Evolutionary conservation across 192 early-diverging fungal genomes (phyloP).

Genomic region (Fimicolochytrium jonesii): DNA sequence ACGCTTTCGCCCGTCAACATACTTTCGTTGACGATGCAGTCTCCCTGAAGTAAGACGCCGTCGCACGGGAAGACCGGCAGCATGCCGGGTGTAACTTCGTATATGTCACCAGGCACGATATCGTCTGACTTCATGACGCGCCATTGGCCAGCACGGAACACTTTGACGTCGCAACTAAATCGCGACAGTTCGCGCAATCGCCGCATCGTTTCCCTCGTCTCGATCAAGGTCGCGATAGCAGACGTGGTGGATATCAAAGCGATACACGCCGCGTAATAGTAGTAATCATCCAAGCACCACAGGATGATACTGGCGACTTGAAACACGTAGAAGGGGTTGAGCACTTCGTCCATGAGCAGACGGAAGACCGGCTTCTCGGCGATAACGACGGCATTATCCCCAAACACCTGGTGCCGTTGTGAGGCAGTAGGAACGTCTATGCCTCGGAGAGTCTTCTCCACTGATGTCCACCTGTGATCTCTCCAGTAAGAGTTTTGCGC

Average conservation of each 20-base stretch:
- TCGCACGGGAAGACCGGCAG: slow-evolving; percentile 77
- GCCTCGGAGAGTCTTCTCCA: slow-evolving; percentile 17
- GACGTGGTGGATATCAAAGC: slow-evolving; percentile 79
- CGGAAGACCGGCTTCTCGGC: slow-evolving; percentile 40
- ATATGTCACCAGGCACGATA: slow-evolving; percentile 94
- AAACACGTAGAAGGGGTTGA: slow-evolving; percentile 58
- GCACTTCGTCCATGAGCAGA: slow-evolving; percentile 50
- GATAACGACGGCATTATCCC: slow-evolving; percentile 44
- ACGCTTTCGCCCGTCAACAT: slow-evolving; percentile 98
- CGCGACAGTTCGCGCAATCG: slow-evolving; percentile 83
- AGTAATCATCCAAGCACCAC: slow-evolving; percentile 87
- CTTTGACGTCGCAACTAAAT: slow-evolving; percentile 74
- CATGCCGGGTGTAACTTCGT: slow-evolving; percentile 55
- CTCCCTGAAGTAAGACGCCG: slow-evolving; percentile 84
- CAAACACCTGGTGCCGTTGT: slow-evolving; percentile 42
- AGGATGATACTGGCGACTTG: slow-evolving; percentile 52
- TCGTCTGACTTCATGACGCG: slow-evolving; percentile 57
- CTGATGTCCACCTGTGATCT: slow-evolving; percentile 47
- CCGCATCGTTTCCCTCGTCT: slow-evolving; percentile 72
- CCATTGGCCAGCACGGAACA: slow-evolving; percentile 61
- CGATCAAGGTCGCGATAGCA: slow-evolving; percentile 69
- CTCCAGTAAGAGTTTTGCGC: slow-evolving; percentile 50
- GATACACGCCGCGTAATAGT: slow-evolving; percentile 92
- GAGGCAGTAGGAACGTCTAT: no score
- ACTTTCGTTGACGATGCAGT: slow-evolving; percentile 96